Evolutionary conservation across 176 grass and related monocot species (phyloP).

Genomic region (Saccharum spontaneum): DNA sequence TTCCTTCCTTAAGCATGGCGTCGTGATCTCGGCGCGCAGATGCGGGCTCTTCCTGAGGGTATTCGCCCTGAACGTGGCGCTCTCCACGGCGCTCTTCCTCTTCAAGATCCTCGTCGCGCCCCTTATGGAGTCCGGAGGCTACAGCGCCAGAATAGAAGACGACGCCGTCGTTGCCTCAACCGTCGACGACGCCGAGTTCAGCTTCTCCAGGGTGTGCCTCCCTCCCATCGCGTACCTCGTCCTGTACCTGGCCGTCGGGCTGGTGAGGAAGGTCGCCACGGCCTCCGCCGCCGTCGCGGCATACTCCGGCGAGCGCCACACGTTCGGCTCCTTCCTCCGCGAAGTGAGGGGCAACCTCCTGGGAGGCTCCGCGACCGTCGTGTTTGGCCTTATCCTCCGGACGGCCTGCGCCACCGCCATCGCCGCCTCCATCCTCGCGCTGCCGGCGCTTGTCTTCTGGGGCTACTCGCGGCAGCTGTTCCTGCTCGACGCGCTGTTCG

Average conservation of each 20-base stretch:
- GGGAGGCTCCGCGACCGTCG: background rate
- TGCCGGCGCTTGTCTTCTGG: background rate
- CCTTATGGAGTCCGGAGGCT: too few species aligned
- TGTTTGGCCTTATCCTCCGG: background rate
- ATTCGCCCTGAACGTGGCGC: background rate
- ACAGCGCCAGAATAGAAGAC: too few species aligned
- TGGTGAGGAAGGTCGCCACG: background rate
- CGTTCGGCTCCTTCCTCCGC: background rate
- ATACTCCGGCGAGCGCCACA: background rate
- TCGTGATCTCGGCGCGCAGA: background rate
- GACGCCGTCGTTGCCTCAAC: background rate
- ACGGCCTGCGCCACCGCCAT: background rate
- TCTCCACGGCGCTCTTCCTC: background rate
- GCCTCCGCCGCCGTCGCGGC: background rate
- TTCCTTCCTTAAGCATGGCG: constrained; percentile 1
- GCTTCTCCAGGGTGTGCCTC: background rate
- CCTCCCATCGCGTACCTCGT: background rate
- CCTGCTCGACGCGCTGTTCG: background rate
- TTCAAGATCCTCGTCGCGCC: background rate
- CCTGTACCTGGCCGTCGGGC: background rate
- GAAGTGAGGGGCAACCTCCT: background rate
- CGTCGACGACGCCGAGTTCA: too few species aligned
- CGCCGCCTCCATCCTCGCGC: background rate
- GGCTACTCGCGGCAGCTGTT: background rate
- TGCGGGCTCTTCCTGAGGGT: background rate